phyloP scores from a whole-genome alignment of 2,329 filamentous ascomycete species.

The Trichoderma simmonsii region DNA sequence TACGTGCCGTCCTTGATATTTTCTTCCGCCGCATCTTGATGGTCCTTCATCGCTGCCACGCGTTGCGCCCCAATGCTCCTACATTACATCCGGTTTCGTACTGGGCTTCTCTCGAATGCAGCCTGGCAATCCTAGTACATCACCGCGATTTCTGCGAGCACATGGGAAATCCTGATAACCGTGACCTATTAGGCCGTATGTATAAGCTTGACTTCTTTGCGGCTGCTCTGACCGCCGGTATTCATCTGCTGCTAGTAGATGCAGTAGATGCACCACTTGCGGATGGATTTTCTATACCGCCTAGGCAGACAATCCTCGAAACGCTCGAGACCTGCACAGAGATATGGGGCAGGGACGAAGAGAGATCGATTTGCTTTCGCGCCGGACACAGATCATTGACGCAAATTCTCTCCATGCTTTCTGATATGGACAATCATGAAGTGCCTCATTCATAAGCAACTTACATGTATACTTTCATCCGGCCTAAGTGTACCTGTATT shows the following conservation, averaged over 20 bases:
- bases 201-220: conserved; percentile 2
- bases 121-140: neutral
- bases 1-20: neutral
- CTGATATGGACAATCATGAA: neutral
- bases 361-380: neutral
- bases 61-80: neutral
- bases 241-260: neutral
- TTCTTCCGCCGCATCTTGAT: conserved; percentile 2
- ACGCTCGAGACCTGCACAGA: neutral
- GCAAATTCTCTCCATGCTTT: neutral
- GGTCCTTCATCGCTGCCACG: conserved; percentile 4
- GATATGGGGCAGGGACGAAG: neutral
- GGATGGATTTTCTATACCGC: neutral
- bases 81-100: neutral
- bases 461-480: neutral
- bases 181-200: neutral
- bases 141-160: conserved; percentile 8
- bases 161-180: neutral
- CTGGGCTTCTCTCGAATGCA: conserved; percentile 11
- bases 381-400: neutral
- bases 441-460: neutral
- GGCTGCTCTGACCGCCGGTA: neutral
- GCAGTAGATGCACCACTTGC: conserved; percentile 2
- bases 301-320: neutral
- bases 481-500: neutral